These are phyloP conservation scores for Exophiala sp. DNA, from an alignment of 2,329 filamentous ascomycete species.

Conservation along the genomic window DNA sequence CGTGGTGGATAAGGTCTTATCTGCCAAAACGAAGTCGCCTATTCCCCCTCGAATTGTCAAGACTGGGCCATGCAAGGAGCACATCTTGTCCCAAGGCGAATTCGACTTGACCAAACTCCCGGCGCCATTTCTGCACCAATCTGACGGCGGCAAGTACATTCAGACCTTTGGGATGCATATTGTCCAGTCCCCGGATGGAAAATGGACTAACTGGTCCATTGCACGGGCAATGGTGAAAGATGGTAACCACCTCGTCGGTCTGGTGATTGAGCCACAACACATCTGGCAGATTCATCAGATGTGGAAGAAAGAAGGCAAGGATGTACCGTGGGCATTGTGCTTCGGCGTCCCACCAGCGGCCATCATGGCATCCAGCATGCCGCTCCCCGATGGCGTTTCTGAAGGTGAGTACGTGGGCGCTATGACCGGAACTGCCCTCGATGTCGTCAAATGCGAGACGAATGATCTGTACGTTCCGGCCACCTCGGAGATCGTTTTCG, in stretches of 20 bases:
- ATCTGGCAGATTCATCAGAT: constrained; percentile 43
- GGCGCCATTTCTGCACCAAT: constrained; percentile 40
- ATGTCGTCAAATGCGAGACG: constrained; percentile 50
- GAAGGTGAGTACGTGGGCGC: constrained; percentile 48
- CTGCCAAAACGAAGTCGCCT: constrained; percentile 33
- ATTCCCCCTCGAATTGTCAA: constrained; percentile 34
- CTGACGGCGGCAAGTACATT: constrained; percentile 47
- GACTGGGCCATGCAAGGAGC: constrained; percentile 43
- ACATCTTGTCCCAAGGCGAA: constrained; percentile 34
- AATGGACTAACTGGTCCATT: constrained; percentile 43
- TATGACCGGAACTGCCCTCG: constrained; percentile 41
- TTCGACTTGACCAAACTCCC: constrained; percentile 43
- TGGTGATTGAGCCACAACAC: constrained; percentile 45
- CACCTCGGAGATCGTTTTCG: constrained; percentile 48
- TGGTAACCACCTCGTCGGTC: constrained; percentile 38
- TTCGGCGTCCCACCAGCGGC: constrained; percentile 48
- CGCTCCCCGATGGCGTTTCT: constrained; percentile 45
- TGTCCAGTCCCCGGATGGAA: constrained; percentile 41
- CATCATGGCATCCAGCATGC: constrained; percentile 46
- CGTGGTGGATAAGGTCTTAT: constrained; percentile 41
- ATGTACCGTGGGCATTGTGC: constrained; percentile 45
- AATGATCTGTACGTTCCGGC: constrained; percentile 47
- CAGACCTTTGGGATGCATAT: constrained; percentile 49
- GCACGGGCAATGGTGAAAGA: constrained; percentile 45
- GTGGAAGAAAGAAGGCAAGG: constrained; percentile 44